A percentile compares a stretch with the other conserved stretches of the same genome.
phyloP scores from a whole-genome alignment of 306 rosid genomes.

The Lupinus albus region DNA sequence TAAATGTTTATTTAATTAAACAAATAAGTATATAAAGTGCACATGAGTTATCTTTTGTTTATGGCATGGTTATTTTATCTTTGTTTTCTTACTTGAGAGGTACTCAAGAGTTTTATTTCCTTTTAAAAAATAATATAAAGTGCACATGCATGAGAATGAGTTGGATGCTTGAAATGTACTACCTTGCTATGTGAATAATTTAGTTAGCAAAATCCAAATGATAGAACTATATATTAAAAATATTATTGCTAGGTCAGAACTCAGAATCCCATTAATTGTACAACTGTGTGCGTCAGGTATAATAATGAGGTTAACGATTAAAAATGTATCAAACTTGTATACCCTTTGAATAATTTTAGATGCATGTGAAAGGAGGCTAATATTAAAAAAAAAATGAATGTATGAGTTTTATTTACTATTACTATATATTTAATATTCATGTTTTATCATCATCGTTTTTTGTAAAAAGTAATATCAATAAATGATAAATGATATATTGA shows the following conservation, averaged over 20 bases:
- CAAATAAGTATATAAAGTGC: neutral
- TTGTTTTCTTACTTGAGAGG: too few relatives aligned
- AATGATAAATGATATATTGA: too few relatives aligned
- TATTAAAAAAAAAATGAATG: too few relatives aligned
- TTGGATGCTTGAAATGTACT: slow-evolving; percentile 27
- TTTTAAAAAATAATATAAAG: too few relatives aligned
- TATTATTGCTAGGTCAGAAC: slow-evolving; percentile 17
- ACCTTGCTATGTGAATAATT: slow-evolving; percentile 34
- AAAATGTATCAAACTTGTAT: neutral
- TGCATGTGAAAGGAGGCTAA: slow-evolving; percentile 39
- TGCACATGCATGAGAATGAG: slow-evolving; percentile 37
- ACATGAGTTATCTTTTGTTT: too few relatives aligned
- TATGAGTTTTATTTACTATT: too few relatives aligned
- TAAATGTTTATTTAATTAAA: neutral
- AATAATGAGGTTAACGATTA: slow-evolving; percentile 17
- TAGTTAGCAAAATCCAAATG: slow-evolving; percentile 15
- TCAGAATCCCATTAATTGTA: slow-evolving; percentile 39
- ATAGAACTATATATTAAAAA: slow-evolving; percentile 8
- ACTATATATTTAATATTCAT: too few relatives aligned
- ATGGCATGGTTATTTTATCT: too few relatives aligned
- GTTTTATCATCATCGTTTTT: too few relatives aligned
- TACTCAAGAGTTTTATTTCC: too few relatives aligned
- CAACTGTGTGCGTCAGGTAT: slow-evolving; percentile 34
- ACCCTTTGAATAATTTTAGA: neutral
- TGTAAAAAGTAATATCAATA: too few relatives aligned